Percentiles rank a stretch among this genome's conserved stretches.
These are phyloP conservation scores for Cornus kousa DNA, from an alignment of 148 eudicot genomes.

Conservation along the genomic window DNA sequence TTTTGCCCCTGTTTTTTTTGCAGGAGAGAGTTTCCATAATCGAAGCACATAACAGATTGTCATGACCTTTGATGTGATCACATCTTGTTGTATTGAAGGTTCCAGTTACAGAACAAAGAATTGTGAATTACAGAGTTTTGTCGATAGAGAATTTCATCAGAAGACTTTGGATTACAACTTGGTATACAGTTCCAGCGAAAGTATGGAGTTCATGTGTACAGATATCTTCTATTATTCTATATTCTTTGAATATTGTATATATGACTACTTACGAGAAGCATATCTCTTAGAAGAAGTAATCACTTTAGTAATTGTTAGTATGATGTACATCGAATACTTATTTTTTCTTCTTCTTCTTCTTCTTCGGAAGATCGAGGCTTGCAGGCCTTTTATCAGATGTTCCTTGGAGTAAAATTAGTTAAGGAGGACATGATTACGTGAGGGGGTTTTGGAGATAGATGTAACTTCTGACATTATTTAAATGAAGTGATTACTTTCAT, in stretches of 20 bases:
- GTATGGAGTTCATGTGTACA: background rate
- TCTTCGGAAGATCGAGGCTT: no score
- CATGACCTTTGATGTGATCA: slow-evolving; percentile 16
- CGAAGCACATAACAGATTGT: slow-evolving; percentile 49
- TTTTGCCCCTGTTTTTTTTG: slow-evolving; percentile 13
- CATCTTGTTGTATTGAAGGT: background rate
- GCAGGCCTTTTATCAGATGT: no score
- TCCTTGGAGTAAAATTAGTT: no score
- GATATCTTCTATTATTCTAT: background rate
- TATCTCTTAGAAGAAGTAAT: no score
- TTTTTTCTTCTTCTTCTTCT: no score
- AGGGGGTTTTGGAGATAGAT: no score
- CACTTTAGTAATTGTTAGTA: no score
- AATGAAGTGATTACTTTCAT: no score
- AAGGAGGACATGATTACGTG: no score
- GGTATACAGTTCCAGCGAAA: background rate
- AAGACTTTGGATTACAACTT: background rate
- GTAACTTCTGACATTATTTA: no score
- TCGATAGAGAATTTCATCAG: background rate
- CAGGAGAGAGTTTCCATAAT: slow-evolving; percentile 65
- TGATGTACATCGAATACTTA: no score
- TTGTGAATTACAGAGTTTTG: background rate
- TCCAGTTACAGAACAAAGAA: slow-evolving; percentile 3
- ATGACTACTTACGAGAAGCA: background rate
- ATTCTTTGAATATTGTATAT: slow-evolving; percentile 1